Conservation (phyloP, 2,329 filamentous ascomycete genomes). For the Neurospora sp. region DNA sequence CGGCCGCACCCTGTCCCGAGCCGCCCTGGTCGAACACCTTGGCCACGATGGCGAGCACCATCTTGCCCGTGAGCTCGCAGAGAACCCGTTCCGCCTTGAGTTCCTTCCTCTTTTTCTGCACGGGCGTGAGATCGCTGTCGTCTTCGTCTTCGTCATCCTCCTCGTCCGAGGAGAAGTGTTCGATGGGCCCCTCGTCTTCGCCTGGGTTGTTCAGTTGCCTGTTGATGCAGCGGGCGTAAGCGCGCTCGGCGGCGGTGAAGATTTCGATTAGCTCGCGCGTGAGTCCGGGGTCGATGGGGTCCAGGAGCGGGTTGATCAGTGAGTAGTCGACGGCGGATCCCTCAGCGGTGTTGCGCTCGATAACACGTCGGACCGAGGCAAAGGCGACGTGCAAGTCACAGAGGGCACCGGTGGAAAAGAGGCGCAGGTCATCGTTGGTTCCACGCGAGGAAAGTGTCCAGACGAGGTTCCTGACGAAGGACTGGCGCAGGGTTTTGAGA, state of each 20-base stretch:
- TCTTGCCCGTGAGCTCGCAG: constrained; percentile 75
- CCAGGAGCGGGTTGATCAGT: constrained; percentile 52
- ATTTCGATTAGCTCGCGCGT: constrained; percentile 64
- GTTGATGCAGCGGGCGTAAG: constrained; percentile 60
- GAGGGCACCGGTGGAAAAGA: constrained; percentile 64
- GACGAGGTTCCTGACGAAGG: constrained; percentile 53
- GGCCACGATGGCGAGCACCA: constrained; percentile 70
- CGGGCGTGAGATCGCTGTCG: constrained; percentile 42
- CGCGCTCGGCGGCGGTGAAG: constrained; percentile 66
- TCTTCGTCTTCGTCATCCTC: constrained; percentile 42
- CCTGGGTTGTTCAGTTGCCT: constrained; percentile 53
- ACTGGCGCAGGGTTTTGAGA: constrained; percentile 43
- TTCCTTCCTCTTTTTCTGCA: constrained; percentile 51
- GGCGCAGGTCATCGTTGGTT: constrained; percentile 66
- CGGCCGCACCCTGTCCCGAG: constrained; percentile 33
- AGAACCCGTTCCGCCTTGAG: constrained; percentile 76
- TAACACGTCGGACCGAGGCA: constrained; percentile 52
- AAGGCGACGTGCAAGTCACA: constrained; percentile 79
- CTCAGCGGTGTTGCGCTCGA: background rate
- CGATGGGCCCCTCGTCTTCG: constrained; percentile 64
- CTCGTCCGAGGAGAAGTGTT: constrained; percentile 49
- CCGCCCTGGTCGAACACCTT: constrained; percentile 60
- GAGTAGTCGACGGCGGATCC: constrained; percentile 32
- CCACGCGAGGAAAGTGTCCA: constrained; percentile 57
- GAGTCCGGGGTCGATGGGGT: constrained; percentile 53